Evolutionary conservation across 805 yeast genomes (phyloP), one percentile per base, ranked within the genome.

Genomic region (Lachancea thermotolerans): DNA sequence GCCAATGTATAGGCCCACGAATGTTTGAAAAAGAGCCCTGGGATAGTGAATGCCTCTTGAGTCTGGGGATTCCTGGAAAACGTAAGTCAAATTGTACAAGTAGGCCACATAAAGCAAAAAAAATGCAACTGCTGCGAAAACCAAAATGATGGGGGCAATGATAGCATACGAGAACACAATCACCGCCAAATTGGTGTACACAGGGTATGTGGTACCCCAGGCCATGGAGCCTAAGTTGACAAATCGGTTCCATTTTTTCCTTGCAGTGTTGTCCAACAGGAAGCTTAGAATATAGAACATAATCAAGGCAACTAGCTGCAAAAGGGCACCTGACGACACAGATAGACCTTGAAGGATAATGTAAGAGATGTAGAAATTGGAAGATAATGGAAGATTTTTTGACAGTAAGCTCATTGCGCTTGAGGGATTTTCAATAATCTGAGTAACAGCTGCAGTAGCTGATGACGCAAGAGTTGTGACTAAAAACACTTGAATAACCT

Each of bases 1-100:
- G 34, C 95, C 95, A 37, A 91, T 63, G 63, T 91, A 91, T 37
- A 93, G 64, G 47, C 99, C 99, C 33, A 82, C 81, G 61, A 91
- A 74, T 0, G 95, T 82, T 68, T 91, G 97, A 70, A 80, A 85
- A 42, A 91, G 65, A 2, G 97, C 96, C 50, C 87, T 78, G 49
- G 96, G 93, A 62, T 89, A 93, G 68, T 83, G 82, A 41, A 73
- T 68, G 43, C 99, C 99, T 58, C 91, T 74, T 15, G 80, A 69
- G 58, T 90, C 95, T 15, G 85, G 71, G 15, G 81, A 70, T 55
- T 82, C 88, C 37, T 74, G 71, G 51, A 70, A 74, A 25, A 85
- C 82, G 66, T 86, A 91, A 25, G 82, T 73, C 54, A 85, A 69
- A 65, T 83, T 89, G 74, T 91, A 82, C 56, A 82, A 64, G 68